phyloP scores from a whole-genome alignment of 2,329 filamentous ascomycete species.

The Pseudopyrenochaeta lycopersici region DNA sequence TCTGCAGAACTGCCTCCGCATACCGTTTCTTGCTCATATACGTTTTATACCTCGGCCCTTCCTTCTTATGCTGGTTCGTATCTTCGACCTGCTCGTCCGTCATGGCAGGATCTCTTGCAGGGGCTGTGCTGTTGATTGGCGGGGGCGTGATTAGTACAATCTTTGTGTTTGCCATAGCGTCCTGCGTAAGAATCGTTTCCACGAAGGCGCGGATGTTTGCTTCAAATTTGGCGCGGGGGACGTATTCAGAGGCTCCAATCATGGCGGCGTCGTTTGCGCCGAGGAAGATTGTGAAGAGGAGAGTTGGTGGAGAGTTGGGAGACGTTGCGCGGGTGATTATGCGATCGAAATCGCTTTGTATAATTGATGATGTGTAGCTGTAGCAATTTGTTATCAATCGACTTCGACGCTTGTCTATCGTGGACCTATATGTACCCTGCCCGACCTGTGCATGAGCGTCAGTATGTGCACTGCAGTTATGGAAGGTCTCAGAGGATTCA shows the following conservation, averaged over 20 bases:
- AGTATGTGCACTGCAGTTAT: neutral
- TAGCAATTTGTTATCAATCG: neutral
- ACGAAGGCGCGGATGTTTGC: slow-evolving; percentile 48
- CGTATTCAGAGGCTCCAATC: slow-evolving; percentile 28
- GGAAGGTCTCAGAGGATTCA: neutral
- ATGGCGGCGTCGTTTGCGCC: slow-evolving; percentile 53
- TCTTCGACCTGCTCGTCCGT: slow-evolving; percentile 10
- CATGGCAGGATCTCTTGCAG: neutral
- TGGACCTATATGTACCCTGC: slow-evolving; percentile 25
- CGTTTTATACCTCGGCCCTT: slow-evolving; percentile 37
- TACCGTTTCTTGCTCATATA: slow-evolving; percentile 51
- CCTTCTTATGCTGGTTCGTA: slow-evolving; percentile 13
- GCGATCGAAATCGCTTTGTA: slow-evolving; percentile 33
- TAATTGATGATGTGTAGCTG: slow-evolving; percentile 39
- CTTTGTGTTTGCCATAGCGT: slow-evolving; percentile 41
- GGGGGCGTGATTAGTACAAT: slow-evolving; percentile 51
- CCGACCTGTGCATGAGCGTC: slow-evolving; percentile 18
- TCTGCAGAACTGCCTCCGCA: slow-evolving; percentile 48
- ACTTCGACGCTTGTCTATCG: neutral
- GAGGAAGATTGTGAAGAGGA: slow-evolving; percentile 52
- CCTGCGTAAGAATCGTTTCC: slow-evolving; percentile 42
- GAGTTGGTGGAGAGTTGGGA: slow-evolving; percentile 31
- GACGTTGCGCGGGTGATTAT: slow-evolving; percentile 31
- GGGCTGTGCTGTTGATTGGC: slow-evolving; percentile 42
- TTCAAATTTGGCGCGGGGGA: slow-evolving; percentile 45